phyloP scores from a whole-genome alignment of 768 basidiomycete species.

The Lepiota venenata region DNA sequence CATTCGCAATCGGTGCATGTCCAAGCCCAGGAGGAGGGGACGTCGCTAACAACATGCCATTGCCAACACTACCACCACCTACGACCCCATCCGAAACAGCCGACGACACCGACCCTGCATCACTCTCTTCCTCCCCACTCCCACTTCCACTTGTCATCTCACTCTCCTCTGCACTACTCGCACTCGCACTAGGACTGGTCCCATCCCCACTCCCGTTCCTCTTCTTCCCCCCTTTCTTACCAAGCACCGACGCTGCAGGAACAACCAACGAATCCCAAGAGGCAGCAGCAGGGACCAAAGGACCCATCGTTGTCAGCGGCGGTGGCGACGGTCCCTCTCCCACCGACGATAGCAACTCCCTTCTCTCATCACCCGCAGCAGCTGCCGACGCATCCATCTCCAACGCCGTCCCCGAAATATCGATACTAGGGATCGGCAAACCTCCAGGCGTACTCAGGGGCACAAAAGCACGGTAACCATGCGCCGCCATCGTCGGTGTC shows the following conservation, averaged over 20 bases:
- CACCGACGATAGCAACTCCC: no score
- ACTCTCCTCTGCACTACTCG: conserved; percentile 6
- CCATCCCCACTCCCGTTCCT: neutral
- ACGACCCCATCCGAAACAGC: neutral
- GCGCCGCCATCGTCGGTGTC: no score
- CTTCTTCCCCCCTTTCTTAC: neutral
- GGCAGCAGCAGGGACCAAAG: neutral
- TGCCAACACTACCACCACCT: neutral
- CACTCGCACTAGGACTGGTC: neutral
- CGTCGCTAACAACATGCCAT: neutral
- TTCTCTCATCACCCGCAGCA: no score
- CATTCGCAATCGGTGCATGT: neutral
- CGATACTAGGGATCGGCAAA: conserved; percentile 50
- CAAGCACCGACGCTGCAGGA: neutral
- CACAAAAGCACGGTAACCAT: neutral
- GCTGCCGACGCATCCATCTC: neutral
- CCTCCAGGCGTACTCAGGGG: conserved; percentile 31
- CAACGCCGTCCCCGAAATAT: neutral
- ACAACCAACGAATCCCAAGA: conserved; percentile 8
- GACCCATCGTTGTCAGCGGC: no score
- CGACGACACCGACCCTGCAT: neutral
- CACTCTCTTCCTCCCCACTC: conserved; percentile 10
- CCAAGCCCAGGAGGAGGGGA: conserved; percentile 1
- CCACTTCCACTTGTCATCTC: neutral
- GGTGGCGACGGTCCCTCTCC: no score